Evolutionary conservation across 305 asterid species (phyloP).

Genomic region (Fraxinus angustifolia): DNA sequence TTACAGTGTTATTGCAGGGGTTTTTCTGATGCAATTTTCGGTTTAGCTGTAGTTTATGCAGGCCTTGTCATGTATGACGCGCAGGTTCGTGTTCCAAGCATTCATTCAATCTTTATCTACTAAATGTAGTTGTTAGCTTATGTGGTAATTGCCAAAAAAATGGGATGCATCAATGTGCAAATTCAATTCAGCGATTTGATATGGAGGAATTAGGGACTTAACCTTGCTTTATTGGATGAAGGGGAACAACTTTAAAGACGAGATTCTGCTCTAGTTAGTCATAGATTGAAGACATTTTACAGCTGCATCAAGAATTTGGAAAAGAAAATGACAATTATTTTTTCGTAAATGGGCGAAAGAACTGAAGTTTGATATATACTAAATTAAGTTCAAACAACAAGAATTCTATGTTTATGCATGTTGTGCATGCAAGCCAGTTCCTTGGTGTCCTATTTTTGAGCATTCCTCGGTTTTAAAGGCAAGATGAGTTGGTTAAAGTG

Average conservation of each 20-base stretch:
- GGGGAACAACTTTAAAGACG: not conserved
- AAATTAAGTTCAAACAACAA: not conserved
- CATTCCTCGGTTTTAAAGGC: not conserved
- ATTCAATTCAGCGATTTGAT: not conserved
- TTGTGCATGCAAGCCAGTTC: not conserved
- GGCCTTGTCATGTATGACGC: constrained; percentile 83
- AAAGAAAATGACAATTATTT: not conserved
- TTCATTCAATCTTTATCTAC: not conserved
- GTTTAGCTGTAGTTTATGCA: constrained; percentile 80
- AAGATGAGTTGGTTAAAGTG: not conserved
- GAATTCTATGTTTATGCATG: not conserved
- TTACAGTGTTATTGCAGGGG: constrained; percentile 55
- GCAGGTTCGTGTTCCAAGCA: constrained; percentile 56
- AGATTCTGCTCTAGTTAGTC: not conserved
- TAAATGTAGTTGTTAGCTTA: not conserved
- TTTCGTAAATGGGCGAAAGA: not conserved
- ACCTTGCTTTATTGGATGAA: not conserved
- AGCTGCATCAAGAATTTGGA: not conserved
- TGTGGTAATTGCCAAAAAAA: not conserved
- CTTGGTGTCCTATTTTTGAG: not conserved
- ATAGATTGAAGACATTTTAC: not conserved
- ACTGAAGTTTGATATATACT: not conserved
- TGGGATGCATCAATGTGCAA: not conserved
- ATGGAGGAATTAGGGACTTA: not conserved
- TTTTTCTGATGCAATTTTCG: constrained; percentile 72